These are phyloP conservation scores for Heliamphora exappendiculata DNA, from an alignment of 148 eudicot species.

Conservation along the genomic window DNA sequence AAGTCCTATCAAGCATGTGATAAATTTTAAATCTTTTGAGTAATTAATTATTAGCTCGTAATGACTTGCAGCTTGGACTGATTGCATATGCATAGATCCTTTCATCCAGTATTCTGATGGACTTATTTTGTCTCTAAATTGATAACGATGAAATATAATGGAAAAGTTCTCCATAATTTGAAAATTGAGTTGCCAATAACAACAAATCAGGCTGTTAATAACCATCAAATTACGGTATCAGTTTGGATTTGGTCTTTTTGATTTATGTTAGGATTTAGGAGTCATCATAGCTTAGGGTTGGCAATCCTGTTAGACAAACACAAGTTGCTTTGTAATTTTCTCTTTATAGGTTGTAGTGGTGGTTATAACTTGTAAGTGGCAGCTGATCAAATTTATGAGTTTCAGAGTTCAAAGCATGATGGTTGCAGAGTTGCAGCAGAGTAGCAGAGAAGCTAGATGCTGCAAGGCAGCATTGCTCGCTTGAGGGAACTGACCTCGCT, in stretches of 20 bases:
- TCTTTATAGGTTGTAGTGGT: not conserved
- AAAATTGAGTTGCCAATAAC: not conserved
- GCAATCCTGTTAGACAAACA: too few relatives aligned
- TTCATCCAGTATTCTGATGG: not conserved
- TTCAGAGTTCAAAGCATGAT: too few relatives aligned
- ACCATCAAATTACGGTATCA: not conserved
- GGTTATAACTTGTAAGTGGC: not conserved
- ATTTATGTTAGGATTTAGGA: not conserved
- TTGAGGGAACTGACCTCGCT: too few relatives aligned
- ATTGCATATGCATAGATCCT: not conserved
- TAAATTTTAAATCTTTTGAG: constrained; percentile 3
- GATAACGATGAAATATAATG: not conserved
- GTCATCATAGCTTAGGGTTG: too few relatives aligned
- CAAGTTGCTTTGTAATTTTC: too few relatives aligned
- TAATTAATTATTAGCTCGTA: not conserved
- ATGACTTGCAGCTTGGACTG: not conserved
- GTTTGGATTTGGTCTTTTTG: not conserved
- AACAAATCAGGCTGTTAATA: not conserved
- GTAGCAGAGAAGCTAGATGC: too few relatives aligned
- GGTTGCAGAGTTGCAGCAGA: too few relatives aligned
- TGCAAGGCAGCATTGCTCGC: not conserved
- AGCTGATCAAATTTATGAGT: too few relatives aligned
- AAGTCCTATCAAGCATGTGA: not conserved
- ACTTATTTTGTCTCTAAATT: too few relatives aligned
- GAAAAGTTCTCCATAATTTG: not conserved